These are phyloP conservation scores for Apiospora hydei DNA, from an alignment of 2,329 filamentous ascomycete species.

Conservation along the genomic window DNA sequence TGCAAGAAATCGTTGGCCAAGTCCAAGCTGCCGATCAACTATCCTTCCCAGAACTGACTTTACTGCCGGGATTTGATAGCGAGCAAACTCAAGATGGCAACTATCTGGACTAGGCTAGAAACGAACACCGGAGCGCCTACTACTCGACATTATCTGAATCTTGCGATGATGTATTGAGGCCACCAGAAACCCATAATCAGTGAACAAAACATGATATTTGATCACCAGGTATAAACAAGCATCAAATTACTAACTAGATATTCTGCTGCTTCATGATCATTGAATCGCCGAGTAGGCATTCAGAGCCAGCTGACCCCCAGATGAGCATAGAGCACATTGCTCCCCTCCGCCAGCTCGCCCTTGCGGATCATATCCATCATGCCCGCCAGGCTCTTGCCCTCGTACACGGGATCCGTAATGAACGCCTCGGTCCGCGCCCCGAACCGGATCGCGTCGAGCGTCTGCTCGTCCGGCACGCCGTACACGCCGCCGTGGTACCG, in stretches of 20 bases:
- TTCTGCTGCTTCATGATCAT: slow-evolving; percentile 20
- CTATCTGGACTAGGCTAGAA: too few species aligned
- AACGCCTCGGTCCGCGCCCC: slow-evolving; percentile 74
- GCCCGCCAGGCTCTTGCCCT: slow-evolving; percentile 77
- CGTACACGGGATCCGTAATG: slow-evolving; percentile 79
- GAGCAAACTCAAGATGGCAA: too few species aligned
- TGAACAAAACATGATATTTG: too few species aligned
- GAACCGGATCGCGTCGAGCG: slow-evolving; percentile 73
- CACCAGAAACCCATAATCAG: too few species aligned
- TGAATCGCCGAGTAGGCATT: slow-evolving; percentile 68
- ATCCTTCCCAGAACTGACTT: too few species aligned
- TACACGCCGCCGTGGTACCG: slow-evolving; percentile 73
- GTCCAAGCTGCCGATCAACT: too few species aligned
- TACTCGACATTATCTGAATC: too few species aligned
- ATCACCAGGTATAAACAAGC: too few species aligned
- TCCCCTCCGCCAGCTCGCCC: slow-evolving; percentile 63
- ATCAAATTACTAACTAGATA: background rate
- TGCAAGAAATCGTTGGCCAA: too few species aligned
- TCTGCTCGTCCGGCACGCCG: slow-evolving; percentile 70
- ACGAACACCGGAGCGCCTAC: too few species aligned
- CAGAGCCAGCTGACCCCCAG: slow-evolving; percentile 74
- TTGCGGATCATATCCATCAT: slow-evolving; percentile 73
- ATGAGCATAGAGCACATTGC: slow-evolving; percentile 77
- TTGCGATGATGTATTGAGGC: too few species aligned
- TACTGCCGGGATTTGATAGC: too few species aligned